Evolutionary conservation across 257 asterid genomes (phyloP), one percentile per base, ranked within the genome.

Genomic region (Nicotiana otophora): DNA sequence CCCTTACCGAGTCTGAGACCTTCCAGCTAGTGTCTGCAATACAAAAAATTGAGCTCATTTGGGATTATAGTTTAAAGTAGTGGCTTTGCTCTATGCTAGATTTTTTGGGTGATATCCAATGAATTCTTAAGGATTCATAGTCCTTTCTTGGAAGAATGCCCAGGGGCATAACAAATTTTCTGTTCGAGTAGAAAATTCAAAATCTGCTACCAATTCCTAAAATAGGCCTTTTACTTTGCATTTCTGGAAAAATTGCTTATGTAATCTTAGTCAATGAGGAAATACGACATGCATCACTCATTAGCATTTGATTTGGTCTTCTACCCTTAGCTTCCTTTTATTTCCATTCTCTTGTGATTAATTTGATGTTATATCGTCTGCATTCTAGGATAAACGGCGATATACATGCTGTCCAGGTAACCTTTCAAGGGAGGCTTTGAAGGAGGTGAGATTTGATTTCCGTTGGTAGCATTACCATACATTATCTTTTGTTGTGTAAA

Each of bases 341-440:
- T 19, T 82, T 30, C 80, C 31, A 77, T 36, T 82, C 19, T 82
- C 66, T 77, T 58, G 64, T 51, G 78, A 58, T 66, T 57, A 39
- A 30, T 34, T 60, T 77, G 67, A 57, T 81, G 68, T 57, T 69
- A 9, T 85, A 76, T 82, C 58, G 86, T 82, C 69, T 80, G 19
- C 75, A 26, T 85, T 84, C 82, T 70, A 96, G 99, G 96, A 83
- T 20, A 96, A 96, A 88, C 86, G 99, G 84, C 98, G 99, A 72
- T 95, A 91, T 86, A 96, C 99, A 57, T 96, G 99, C 98, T 93
- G 98, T 92, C 98, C 98, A 19, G 94, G 97, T 81, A 90, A 89
- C 23, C 89, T 92, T 81, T 88, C 88, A 17, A 78, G 83, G 87
- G 91, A 89, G 89, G 89, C 84, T 77, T 57, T 81, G 57, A 88